These are phyloP conservation scores for Leccinellum albellum DNA, from an alignment of 768 basidiomycete genomes.

Conservation along the genomic window DNA sequence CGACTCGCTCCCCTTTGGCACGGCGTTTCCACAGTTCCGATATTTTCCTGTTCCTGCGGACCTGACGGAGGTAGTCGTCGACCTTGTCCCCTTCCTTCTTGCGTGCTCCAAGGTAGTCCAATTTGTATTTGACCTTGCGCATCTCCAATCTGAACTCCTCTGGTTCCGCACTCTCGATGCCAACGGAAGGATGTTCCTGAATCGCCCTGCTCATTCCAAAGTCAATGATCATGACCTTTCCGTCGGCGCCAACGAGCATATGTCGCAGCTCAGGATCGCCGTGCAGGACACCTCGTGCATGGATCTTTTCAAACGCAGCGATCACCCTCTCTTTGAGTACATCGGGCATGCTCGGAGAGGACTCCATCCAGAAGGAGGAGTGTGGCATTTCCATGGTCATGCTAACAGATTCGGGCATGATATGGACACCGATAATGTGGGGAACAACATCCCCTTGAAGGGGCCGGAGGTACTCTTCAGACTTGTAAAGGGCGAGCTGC, in stretches of 20 bases:
- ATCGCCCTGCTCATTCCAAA: constrained; percentile 42
- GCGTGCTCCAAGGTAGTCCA: constrained; percentile 42
- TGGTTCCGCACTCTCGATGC: constrained; percentile 35
- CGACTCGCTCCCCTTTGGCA: constrained; percentile 24
- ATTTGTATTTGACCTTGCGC: constrained; percentile 52
- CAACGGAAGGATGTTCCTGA: constrained; percentile 29
- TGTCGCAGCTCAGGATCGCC: constrained; percentile 47
- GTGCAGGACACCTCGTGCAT: constrained; percentile 46
- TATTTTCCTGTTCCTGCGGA: constrained; percentile 27
- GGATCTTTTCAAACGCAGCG: constrained; percentile 46
- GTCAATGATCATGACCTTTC: constrained; percentile 51
- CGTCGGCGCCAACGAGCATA: constrained; percentile 54
- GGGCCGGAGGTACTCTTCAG: constrained; percentile 40
- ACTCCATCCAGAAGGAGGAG: constrained; percentile 57
- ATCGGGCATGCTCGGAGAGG: constrained; percentile 53
- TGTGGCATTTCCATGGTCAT: constrained; percentile 54
- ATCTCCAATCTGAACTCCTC: constrained; percentile 49
- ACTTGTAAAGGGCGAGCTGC: constrained; percentile 52
- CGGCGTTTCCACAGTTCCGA: constrained; percentile 28
- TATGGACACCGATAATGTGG: constrained; percentile 47
- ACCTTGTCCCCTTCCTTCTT: constrained; percentile 34
- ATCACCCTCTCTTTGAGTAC: constrained; percentile 51
- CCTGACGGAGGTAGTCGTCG: constrained; percentile 27
- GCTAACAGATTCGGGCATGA: constrained; percentile 36
- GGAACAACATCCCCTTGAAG: constrained; percentile 55